These are phyloP conservation scores for Acer negundo DNA, from an alignment of 345 rosid species.

Conservation along the genomic window DNA sequence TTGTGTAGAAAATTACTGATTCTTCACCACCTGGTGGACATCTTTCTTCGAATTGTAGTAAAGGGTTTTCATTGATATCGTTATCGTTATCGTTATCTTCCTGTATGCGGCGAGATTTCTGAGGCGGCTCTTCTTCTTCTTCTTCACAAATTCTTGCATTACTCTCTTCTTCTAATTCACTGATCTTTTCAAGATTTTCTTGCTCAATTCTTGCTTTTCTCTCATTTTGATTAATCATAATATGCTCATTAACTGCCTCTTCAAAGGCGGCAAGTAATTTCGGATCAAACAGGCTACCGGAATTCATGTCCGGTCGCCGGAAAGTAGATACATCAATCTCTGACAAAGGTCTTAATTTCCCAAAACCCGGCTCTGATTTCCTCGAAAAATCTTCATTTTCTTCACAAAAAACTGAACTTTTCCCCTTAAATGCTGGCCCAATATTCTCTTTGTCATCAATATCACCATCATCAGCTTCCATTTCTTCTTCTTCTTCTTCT, in stretches of 20 bases:
- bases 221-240: conserved; percentile 42
- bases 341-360: conserved; percentile 35
- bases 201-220: conserved; percentile 31
- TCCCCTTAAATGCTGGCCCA: conserved; percentile 34
- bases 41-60: conserved; percentile 47
- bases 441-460: conserved; percentile 61
- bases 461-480: conserved; percentile 15
- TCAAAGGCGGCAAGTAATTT: conserved; percentile 69
- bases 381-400: conserved; percentile 24
- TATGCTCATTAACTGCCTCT: conserved; percentile 50
- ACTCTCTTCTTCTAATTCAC: conserved; percentile 34
- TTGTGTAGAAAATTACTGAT: conserved; percentile 70
- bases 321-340: conserved; percentile 58
- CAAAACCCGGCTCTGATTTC: conserved; percentile 21
- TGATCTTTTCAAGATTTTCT: conserved; percentile 21
- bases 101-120: conserved; percentile 40
- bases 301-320: conserved; percentile 70
- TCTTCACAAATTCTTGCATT: conserved; percentile 23
- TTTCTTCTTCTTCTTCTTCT: conserved; percentile 38
- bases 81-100: conserved; percentile 19
- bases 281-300: conserved; percentile 74
- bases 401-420: not conserved
- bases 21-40: conserved; percentile 79
- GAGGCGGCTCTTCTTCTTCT: conserved; percentile 41
- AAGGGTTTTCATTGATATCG: conserved; percentile 25